Evolutionary conservation across 2,329 filamentous ascomycete species (phyloP).

Genomic region (Ascochyta fabae): DNA sequence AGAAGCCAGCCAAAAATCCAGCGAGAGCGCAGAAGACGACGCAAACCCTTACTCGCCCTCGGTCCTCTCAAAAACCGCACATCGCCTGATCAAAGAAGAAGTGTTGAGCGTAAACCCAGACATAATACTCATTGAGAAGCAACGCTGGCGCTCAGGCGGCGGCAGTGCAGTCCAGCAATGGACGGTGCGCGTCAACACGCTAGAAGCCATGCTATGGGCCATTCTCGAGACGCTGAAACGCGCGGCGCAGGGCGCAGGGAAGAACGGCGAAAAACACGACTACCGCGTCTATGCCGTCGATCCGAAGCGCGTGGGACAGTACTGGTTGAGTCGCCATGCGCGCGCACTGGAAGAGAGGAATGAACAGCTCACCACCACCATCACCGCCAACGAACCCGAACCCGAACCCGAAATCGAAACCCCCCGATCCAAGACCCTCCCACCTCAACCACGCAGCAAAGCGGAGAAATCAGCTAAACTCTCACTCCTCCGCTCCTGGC

Average conservation of each 20-base stretch:
- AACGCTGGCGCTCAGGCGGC: conserved; percentile 70
- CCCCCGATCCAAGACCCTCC: conserved; percentile 14
- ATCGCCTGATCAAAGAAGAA: conserved; percentile 57
- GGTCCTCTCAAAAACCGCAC: conserved; percentile 62
- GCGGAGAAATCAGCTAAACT: conserved; percentile 68
- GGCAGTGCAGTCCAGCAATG: conserved; percentile 74
- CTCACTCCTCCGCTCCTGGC: conserved; percentile 58
- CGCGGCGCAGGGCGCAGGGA: not conserved
- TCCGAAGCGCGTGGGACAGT: conserved; percentile 47
- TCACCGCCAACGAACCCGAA: conserved; percentile 17
- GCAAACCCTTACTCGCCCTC: conserved; percentile 59
- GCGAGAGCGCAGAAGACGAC: conserved; percentile 6
- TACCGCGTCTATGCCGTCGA: conserved; percentile 39
- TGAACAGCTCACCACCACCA: not conserved
- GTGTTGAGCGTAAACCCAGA: conserved; percentile 65
- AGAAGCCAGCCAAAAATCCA: not conserved
- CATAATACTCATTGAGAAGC: conserved; percentile 73
- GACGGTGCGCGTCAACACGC: conserved; percentile 81
- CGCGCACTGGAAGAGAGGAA: conserved; percentile 13
- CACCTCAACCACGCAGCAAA: conserved; percentile 41
- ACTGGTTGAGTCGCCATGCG: conserved; percentile 40
- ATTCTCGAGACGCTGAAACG: conserved; percentile 47
- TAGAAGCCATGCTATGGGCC: conserved; percentile 83
- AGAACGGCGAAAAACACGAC: not conserved
- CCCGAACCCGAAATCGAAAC: not conserved